These are phyloP conservation scores for Cladosporium sp. DNA, from an alignment of 2,329 filamentous ascomycete species.

Conservation along the genomic window DNA sequence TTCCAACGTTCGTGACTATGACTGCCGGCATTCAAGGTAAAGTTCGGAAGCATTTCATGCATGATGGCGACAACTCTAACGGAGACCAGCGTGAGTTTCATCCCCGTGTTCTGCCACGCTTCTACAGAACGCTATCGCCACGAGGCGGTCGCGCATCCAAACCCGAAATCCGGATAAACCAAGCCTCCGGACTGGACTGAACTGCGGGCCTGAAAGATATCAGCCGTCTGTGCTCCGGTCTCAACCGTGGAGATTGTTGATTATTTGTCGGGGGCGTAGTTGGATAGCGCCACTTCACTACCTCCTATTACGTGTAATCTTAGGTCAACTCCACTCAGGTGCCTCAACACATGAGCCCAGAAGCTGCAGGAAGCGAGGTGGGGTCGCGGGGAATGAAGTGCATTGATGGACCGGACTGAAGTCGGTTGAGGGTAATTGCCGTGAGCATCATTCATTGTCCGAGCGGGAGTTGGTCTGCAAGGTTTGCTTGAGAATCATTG, in stretches of 20 bases:
- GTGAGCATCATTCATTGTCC: background rate
- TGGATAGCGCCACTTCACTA: background rate
- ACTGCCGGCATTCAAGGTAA: background rate
- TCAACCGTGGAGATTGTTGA: slow-evolving; percentile 1
- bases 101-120: background rate
- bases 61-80: background rate
- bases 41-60: background rate
- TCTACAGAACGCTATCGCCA: background rate
- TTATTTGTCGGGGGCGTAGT: background rate
- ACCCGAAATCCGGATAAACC: slow-evolving; percentile 2
- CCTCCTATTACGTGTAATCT: background rate
- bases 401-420: background rate
- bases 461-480: background rate
- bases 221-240: slow-evolving; percentile 1
- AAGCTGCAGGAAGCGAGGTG: background rate
- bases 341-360: background rate
- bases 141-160: background rate
- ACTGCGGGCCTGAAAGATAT: background rate
- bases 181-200: background rate
- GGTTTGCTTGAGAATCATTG: background rate
- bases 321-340: background rate
- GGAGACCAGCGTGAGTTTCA: background rate
- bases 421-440: background rate
- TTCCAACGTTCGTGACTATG: background rate
- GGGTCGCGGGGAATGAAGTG: background rate